These are phyloP conservation scores for Sanghuangporus baumii DNA, from an alignment of 1,284 basidiomycete species.

Conservation along the genomic window DNA sequence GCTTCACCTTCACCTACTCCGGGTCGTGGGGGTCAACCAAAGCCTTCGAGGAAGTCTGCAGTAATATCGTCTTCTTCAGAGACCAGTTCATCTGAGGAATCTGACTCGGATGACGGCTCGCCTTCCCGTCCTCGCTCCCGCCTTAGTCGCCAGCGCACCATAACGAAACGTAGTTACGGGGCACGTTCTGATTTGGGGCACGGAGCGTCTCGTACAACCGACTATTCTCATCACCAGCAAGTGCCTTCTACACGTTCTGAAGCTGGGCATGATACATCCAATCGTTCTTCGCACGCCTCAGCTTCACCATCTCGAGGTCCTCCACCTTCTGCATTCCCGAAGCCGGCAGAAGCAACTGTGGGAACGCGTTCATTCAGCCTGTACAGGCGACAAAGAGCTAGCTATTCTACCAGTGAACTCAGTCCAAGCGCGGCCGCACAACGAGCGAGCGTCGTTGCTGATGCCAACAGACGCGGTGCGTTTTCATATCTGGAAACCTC, in stretches of 20 bases:
- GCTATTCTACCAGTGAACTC: constrained; percentile 37
- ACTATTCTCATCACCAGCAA: constrained; percentile 15
- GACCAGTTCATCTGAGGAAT: constrained; percentile 33
- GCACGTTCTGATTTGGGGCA: constrained; percentile 19
- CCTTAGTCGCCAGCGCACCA: constrained; percentile 21
- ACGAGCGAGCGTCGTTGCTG: constrained; percentile 30
- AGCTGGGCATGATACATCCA: constrained; percentile 10
- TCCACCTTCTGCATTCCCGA: constrained; percentile 24
- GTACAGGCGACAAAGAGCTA: constrained; percentile 21
- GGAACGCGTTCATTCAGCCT: constrained; percentile 19
- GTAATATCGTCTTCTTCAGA: constrained; percentile 27
- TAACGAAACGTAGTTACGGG: constrained; percentile 20
- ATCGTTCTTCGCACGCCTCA: constrained; percentile 19
- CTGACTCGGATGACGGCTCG: constrained; percentile 38
- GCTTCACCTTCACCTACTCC: constrained; percentile 1
- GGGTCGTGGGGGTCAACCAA: neutral
- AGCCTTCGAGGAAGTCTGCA: constrained; percentile 24
- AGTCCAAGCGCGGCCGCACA: constrained; percentile 33
- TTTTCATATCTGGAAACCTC: neutral
- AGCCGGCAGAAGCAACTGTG: constrained; percentile 24
- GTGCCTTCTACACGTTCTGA: constrained; percentile 15
- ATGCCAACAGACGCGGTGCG: constrained; percentile 17
- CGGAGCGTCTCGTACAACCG: constrained; percentile 2
- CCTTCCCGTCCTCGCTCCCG: constrained; percentile 29
- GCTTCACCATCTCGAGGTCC: constrained; percentile 16